These are phyloP conservation scores for Eleusine indica DNA, from an alignment of 176 grass and related monocot genomes.

Conservation along the genomic window DNA sequence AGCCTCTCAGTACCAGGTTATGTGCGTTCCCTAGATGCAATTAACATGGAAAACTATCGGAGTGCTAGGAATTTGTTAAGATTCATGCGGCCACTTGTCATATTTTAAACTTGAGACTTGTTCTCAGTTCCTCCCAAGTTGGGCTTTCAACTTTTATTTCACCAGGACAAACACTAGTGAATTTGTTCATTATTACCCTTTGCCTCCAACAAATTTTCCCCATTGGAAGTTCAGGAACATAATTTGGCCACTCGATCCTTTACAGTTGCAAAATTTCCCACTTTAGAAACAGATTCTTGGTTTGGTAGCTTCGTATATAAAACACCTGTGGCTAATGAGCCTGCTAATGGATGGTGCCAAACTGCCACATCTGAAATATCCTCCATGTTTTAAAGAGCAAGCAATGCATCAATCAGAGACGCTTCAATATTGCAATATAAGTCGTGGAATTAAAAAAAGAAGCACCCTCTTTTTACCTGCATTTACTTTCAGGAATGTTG, in stretches of 20 bases:
- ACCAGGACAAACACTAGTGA: not conserved
- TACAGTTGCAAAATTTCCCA: not conserved
- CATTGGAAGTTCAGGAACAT: not conserved
- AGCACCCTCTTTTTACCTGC: not conserved
- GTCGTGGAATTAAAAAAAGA: not conserved
- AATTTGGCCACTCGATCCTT: not conserved
- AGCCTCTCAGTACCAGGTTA: constrained; percentile 28
- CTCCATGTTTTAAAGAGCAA: not conserved
- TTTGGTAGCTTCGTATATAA: not conserved
- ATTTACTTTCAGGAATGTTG: not conserved
- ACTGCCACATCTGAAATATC: not conserved
- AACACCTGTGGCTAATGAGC: not conserved
- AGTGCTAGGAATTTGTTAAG: not conserved
- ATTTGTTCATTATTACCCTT: not conserved
- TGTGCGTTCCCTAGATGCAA: not conserved
- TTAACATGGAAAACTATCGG: not conserved
- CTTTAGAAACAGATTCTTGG: not conserved
- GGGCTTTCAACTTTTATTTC: not conserved
- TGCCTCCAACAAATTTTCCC: not conserved
- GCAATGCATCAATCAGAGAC: not conserved
- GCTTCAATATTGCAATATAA: not conserved
- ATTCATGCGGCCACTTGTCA: constrained; percentile 7
- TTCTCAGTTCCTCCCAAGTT: not conserved
- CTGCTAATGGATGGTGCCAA: too few species aligned
- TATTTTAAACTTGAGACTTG: not conserved